Conservation (phyloP, 1,284 basidiomycete species). For the Naganishia sp. region DNA sequence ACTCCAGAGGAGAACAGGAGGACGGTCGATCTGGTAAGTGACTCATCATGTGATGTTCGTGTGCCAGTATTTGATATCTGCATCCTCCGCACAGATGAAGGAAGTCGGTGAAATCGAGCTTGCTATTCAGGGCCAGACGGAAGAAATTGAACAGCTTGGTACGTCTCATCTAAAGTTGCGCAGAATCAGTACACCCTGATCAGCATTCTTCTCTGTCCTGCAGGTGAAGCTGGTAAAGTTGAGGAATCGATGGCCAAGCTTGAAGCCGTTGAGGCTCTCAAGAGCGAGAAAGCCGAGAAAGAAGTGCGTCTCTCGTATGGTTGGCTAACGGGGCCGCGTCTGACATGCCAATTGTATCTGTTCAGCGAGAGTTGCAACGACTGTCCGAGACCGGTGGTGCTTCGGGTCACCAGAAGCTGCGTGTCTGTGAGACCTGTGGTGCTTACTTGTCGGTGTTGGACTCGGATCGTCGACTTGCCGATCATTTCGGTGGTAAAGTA, state of each 20-base stretch:
- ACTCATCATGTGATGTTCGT: background rate
- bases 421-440: conserved; percentile 98
- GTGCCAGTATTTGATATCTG: background rate
- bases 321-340: background rate
- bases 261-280: conserved; percentile 94
- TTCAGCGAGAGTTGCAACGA: conserved; percentile 86
- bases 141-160: conserved; percentile 95
- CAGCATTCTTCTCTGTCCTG: conserved; percentile 51
- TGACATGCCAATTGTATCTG: conserved; percentile 26
- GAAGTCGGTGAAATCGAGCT: conserved; percentile 99
- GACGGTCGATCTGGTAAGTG: conserved; percentile 83
- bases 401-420: conserved; percentile 96
- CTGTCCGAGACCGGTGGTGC: conserved; percentile 97
- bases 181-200: conserved; percentile 27
- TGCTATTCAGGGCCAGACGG: conserved; percentile 95
- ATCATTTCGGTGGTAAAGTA: conserved; percentile 99
- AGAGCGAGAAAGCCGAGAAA: conserved; percentile 93
- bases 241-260: conserved; percentile 98
- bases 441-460: conserved; percentile 97
- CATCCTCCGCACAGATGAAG: conserved; percentile 68
- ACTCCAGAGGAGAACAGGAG: conserved; percentile 99
- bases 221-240: conserved; percentile 88
- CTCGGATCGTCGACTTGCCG: conserved; percentile 95
- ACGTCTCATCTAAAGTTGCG: conserved; percentile 43
- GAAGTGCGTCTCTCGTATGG: conserved; percentile 62